Evolutionary conservation across 345 rosid species (phyloP), one percentile per base, ranked within the genome.

Genomic region (Aquilaria malaccensis): DNA sequence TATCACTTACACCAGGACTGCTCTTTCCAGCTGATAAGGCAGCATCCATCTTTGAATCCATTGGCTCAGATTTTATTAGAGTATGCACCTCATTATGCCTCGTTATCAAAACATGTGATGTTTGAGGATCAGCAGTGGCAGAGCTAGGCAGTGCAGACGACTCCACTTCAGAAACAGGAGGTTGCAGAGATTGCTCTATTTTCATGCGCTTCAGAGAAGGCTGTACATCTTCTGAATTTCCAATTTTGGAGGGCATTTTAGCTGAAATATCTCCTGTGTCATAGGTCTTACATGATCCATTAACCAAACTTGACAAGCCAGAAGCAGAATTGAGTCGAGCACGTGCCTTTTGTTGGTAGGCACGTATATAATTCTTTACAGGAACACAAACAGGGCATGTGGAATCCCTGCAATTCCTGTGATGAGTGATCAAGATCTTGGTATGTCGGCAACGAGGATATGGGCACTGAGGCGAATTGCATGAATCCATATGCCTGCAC

Each of bases 311-410:
- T 6, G 67, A 55, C 69, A 85, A 68, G 58, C 67, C 45, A 50
- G 81, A 65, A 68, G 78, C 74, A 13, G 70, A 60, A 50, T 67
- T 81, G 48, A 68, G 67, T 67, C 76, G 83, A 37, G 76, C 71
- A 11, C 82, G 84, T 52, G 74, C 76, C 77, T 63, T 86, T 43
- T 67, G 64, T 45, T 84, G 88, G 52, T 33, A 33, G 64, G 77
- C 76, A 74, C 76, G 87, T 45, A 82, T 33, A 77, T 72, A 86
- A 37, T 70, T 68, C 69, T 76, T 94, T 5, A 86, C 97, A 52
- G 91, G 91, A 75, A 88, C 72, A 74, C 99, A 94, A 71, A 94
- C 95, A 45, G 95, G 96, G 81, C 99, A 94, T 59, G 76, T 57
- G 10, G 67, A 52, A 66, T 86, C 84, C 72, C 61, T 71, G 79